phyloP scores from a whole-genome alignment of 169 alveolate species.

The Plasmodium fragile region DNA sequence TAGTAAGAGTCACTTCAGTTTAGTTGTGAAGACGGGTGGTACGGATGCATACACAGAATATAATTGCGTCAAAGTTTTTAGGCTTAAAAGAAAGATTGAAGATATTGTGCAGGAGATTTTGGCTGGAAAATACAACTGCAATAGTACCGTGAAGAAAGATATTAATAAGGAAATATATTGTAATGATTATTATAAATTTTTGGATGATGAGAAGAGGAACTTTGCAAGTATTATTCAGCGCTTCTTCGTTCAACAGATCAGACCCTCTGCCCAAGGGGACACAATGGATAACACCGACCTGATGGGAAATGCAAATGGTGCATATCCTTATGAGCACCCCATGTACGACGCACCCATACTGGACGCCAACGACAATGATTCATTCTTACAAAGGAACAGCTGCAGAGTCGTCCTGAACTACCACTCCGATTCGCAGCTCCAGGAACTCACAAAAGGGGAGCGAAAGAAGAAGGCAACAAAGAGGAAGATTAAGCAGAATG shows the following conservation, averaged over 20 bases:
- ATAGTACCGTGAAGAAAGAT: slow-evolving; percentile 26
- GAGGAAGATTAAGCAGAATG: background rate
- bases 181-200: slow-evolving; percentile 66
- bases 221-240: slow-evolving; percentile 6
- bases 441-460: background rate
- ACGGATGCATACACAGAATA: slow-evolving; percentile 85
- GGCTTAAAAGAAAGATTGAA: slow-evolving; percentile 65
- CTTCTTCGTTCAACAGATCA: background rate
- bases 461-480: background rate
- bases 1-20: slow-evolving; percentile 81
- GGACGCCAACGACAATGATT: slow-evolving; percentile 3
- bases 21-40: slow-evolving; percentile 84
- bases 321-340: background rate
- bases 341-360: background rate
- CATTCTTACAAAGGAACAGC: slow-evolving; percentile 6
- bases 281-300: background rate
- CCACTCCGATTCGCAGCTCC: slow-evolving; percentile 37
- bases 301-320: background rate
- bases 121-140: slow-evolving; percentile 62
- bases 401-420: slow-evolving; percentile 12
- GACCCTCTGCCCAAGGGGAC: background rate
- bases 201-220: slow-evolving; percentile 32
- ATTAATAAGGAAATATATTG: slow-evolving; percentile 53
- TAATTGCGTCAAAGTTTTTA: slow-evolving; percentile 73
- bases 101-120: slow-evolving; percentile 42